Evolutionary conservation across 441 rosid species (phyloP).

Genomic region (Euphorbia corollata): DNA sequence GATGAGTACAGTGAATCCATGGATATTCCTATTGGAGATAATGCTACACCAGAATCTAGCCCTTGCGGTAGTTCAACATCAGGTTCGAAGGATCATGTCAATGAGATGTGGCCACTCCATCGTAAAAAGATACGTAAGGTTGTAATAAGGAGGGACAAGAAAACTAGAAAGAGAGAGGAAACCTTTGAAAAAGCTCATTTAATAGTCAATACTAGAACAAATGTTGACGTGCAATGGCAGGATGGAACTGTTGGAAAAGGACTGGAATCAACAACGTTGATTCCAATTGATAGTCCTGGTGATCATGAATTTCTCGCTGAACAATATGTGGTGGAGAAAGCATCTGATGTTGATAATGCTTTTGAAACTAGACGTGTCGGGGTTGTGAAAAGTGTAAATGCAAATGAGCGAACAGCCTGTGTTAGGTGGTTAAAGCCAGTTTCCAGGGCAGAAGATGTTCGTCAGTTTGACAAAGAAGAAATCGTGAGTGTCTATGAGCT

Average conservation of each 20-base stretch:
- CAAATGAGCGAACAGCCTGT: constrained; percentile 85
- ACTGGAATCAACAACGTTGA: constrained; percentile 48
- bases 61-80: constrained; percentile 42
- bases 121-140: constrained; percentile 89
- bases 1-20: constrained; percentile 34
- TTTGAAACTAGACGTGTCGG: constrained; percentile 70
- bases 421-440: constrained; percentile 85
- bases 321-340: constrained; percentile 90
- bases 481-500: constrained; percentile 93
- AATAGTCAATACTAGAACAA: constrained; percentile 57
- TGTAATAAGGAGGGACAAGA: constrained; percentile 73
- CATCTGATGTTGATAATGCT: constrained; percentile 56
- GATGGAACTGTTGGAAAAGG: constrained; percentile 59
- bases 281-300: constrained; percentile 93
- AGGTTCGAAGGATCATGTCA: constrained; percentile 53
- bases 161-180: constrained; percentile 73
- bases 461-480: constrained; percentile 80
- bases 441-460: constrained; percentile 62
- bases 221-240: constrained; percentile 88
- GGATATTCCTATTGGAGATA: constrained; percentile 32
- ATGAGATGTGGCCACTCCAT: constrained; percentile 75
- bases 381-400: constrained; percentile 79
- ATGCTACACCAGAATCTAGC: constrained; percentile 38
- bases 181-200: constrained; percentile 74
- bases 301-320: constrained; percentile 94